Evolutionary conservation across 371 early-diverging fungal genomes (phyloP), one percentile per base, ranked within the genome.

Genomic region (Amoeboaphelidium protococcarum): DNA sequence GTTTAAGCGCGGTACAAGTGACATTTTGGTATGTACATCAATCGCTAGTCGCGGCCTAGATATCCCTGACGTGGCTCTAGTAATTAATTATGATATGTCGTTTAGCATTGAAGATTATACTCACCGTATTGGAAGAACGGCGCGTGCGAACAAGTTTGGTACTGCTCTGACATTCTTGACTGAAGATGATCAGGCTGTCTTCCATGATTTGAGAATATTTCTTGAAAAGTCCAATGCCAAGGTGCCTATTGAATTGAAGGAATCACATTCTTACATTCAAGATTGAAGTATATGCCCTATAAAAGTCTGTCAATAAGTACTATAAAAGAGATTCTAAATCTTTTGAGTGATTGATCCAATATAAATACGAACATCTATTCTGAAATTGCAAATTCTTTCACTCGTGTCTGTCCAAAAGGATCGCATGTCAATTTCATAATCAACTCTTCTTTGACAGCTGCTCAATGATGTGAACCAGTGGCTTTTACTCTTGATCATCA

Each of bases 41-140:
- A 94, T 98, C 13, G 97, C 97, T 13, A 89, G 88, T 37, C 81
- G 98, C 61, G 98, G 99, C 65, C 82, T 98, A 54, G 99, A 98
- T 65, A 73, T 97, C 49, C 84, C 85, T 61, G 80, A 96, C 55
- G 85, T 98, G 22, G 82, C 85, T 3, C 62, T 91, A 43, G 99
- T 98, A 2, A 61, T 98, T 54, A 98, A 98, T 58, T 96, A 75
- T 58, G 94, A 96, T 57, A 85, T 98, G 85, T 80, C 91, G 45
- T 91, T 92, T 58, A 79, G 68, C 43, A 89, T 95, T 57, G 88
- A 86, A 72, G 86, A 86, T 61, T 92, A 94, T 59, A 90, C 89
- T 22, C 94, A 94, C 69, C 74, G 94, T 58, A 87, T 94, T 52
- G 96, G 95, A 54, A 78, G 97, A 57, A 95, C 97, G 1, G 96